Evolutionary conservation across 2,329 filamentous ascomycete species (phyloP).

Genomic region (Aspergillus alliaceus): DNA sequence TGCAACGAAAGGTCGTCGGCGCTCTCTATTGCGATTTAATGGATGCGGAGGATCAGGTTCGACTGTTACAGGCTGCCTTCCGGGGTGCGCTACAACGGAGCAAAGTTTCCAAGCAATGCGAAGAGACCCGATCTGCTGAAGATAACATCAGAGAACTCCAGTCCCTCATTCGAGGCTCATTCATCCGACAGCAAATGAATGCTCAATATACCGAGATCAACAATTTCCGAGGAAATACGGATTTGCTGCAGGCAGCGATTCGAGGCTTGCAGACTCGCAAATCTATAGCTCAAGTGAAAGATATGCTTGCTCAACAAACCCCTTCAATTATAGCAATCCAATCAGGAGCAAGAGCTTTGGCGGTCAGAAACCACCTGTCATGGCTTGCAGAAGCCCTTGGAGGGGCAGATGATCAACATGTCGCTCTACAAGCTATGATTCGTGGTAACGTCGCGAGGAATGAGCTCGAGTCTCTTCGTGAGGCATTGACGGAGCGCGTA

Average conservation of each 20-base stretch:
- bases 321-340: constrained; percentile 36
- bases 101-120: constrained; percentile 17
- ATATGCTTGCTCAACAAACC: constrained; percentile 26
- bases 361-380: constrained; percentile 39
- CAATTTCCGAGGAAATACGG: constrained; percentile 52
- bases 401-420: constrained; percentile 42
- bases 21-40: constrained; percentile 62
- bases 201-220: constrained; percentile 38
- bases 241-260: constrained; percentile 57
- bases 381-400: constrained; percentile 43
- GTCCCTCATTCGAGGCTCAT: constrained; percentile 65
- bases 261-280: constrained; percentile 56
- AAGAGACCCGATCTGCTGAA: constrained; percentile 45
- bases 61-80: constrained; percentile 54
- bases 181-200: constrained; percentile 53
- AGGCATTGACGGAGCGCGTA: constrained; percentile 29
- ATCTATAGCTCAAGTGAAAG: constrained; percentile 24
- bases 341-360: constrained; percentile 35
- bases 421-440: constrained; percentile 46
- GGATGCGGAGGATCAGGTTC: constrained; percentile 65
- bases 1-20: constrained; percentile 41
- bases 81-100: constrained; percentile 53
- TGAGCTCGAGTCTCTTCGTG: constrained; percentile 25
- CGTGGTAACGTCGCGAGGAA: constrained; percentile 40
- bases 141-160: constrained; percentile 61